Conservation (phyloP, 805 yeast genomes). For the Yarrowia sp. region DNA sequence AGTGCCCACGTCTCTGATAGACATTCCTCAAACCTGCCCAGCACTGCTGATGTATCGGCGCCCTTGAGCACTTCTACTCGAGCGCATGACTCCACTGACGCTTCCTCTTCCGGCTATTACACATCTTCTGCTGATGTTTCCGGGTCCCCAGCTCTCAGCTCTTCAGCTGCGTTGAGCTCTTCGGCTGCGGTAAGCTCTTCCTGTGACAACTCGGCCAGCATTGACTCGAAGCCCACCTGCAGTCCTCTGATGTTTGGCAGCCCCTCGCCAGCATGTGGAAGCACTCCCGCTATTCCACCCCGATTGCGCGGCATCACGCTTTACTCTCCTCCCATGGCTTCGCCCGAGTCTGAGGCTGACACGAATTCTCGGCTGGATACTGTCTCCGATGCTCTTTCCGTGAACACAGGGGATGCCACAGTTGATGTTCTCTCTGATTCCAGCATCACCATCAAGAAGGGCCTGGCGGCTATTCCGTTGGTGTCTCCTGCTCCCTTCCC, state of each 20-base stretch:
- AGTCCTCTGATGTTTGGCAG: background rate
- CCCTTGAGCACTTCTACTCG: background rate
- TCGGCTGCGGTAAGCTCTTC: background rate
- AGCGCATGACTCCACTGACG: background rate
- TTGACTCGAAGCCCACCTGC: background rate
- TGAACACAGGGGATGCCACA: background rate
- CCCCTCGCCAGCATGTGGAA: background rate
- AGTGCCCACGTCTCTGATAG: background rate
- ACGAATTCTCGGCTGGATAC: background rate
- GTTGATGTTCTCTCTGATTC: background rate
- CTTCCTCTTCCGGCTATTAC: background rate
- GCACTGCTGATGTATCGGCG: background rate
- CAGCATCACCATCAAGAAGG: background rate
- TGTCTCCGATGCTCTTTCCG: background rate
- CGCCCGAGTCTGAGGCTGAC: background rate
- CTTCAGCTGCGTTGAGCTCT: background rate
- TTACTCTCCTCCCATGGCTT: background rate
- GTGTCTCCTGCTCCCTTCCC: constrained; percentile 2
- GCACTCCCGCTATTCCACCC: background rate
- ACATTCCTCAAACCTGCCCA: background rate
- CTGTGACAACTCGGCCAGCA: background rate
- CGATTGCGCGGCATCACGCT: background rate
- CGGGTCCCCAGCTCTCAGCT: background rate
- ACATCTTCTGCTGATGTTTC: background rate
- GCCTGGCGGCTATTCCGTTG: background rate